Evolutionary conservation across 2,329 filamentous ascomycete genomes (phyloP), one percentile per base, ranked within the genome.

Genomic region (Paracoccidioides brasiliensis): DNA sequence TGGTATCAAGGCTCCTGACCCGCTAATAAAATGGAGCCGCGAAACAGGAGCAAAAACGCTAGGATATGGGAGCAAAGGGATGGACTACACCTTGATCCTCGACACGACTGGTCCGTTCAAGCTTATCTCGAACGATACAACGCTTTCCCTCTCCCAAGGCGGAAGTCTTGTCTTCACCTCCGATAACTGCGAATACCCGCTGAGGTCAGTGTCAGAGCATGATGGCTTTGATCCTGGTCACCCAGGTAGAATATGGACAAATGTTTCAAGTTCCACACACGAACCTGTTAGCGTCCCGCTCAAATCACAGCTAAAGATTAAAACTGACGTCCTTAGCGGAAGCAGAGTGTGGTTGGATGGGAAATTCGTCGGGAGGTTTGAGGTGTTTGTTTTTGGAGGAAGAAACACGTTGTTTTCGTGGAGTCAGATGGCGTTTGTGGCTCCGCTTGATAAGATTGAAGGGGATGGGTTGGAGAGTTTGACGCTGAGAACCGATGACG

Each of bases 351-450:
- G 76, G 75, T 59, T 78, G 0, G 62, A 78, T 55, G 72, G 68
- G 6, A 49, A 59, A 0, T 78, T 80, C 49, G 69, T 59, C 0
- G 78, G 78, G 0, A 64, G 78, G 8, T 80, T 80, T 53, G 78
- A 80, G 58, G 77, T 79, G 0, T 78, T 77, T 57, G 73, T 80
- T 0, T 80, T 72, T 59, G 78, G 78, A 0, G 78, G 78, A 1
- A 70, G 69, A 37, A 80, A 80, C 55, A 73, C 69, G 6, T 56
- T 73, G 50, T 76, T 78, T 49, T 78, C 76, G 37, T 80, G 77
- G 78, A 78, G 73, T 57, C 77, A 79, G 63, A 80, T 80, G 77
- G 77, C 78, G 0, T 74, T 80, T 61, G 78, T 79, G 10, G 77
- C 77, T 7, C 77, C 77, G 0, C 55, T 79, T 41, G 68, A 76